Evolutionary conservation across 257 asterid species (phyloP).

Genomic region (Capsicum pubescens): DNA sequence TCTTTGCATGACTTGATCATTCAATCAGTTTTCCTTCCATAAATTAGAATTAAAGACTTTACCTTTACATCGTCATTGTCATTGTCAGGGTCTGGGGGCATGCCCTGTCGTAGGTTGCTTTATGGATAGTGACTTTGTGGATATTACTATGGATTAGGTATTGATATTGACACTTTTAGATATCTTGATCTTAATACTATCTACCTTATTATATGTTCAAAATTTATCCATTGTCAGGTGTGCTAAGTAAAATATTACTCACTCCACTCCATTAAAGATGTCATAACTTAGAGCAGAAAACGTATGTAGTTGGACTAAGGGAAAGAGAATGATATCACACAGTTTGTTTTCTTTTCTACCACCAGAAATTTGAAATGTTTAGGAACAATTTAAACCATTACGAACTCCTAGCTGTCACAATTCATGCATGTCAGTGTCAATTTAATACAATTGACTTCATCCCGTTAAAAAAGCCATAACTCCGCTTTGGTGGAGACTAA

Average conservation of each 20-base stretch:
- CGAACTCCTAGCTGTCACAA: constrained; percentile 9
- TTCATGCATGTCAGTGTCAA: not conserved
- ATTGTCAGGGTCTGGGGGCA: no score
- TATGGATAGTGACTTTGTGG: no score
- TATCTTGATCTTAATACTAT: no score
- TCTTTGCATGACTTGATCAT: no score
- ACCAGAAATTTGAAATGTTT: not conserved
- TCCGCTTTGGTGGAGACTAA: constrained; percentile 23
- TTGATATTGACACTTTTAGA: no score
- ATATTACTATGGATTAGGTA: no score
- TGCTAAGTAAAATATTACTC: not conserved
- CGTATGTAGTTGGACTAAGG: not conserved
- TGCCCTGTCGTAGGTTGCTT: no score
- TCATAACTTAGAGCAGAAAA: constrained; percentile 10
- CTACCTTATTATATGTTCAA: no score
- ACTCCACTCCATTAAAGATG: constrained; percentile 4
- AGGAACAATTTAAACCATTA: constrained; percentile 14
- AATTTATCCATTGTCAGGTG: no score
- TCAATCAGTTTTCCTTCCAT: no score
- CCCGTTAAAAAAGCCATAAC: not conserved
- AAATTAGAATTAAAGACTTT: no score
- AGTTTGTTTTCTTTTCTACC: not conserved
- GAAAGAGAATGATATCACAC: constrained; percentile 13
- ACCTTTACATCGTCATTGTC: no score
- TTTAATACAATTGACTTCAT: constrained; percentile 15